These are phyloP conservation scores for Patellaria atrata DNA, from an alignment of 495 filamentous ascomycete species.

Conservation along the genomic window DNA sequence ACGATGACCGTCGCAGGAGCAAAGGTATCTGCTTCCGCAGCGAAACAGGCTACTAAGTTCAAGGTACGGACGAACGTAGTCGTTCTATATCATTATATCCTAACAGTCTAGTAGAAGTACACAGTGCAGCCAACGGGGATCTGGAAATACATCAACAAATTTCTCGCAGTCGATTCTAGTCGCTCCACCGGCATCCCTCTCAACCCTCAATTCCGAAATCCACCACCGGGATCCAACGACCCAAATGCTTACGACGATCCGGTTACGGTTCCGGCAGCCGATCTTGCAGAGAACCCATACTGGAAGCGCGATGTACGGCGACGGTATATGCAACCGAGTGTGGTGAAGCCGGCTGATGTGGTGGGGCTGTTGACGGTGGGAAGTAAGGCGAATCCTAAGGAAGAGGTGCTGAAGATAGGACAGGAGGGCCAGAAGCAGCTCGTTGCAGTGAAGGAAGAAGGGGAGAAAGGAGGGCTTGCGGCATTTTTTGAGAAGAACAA, in stretches of 20 bases:
- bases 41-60: no score
- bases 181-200: constrained; percentile 85
- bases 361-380: constrained; percentile 77
- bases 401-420: constrained; percentile 61
- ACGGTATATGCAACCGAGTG: constrained; percentile 68
- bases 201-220: constrained; percentile 84
- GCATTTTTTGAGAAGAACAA: constrained; percentile 58
- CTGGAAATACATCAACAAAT: constrained; percentile 70
- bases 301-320: constrained; percentile 88
- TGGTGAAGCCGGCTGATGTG: constrained; percentile 70
- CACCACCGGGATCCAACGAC: constrained; percentile 65
- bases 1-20: no score
- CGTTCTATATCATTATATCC: no score
- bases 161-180: constrained; percentile 70
- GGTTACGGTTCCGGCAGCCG: constrained; percentile 78
- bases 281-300: constrained; percentile 95
- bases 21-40: no score
- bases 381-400: constrained; percentile 63
- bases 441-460: constrained; percentile 64
- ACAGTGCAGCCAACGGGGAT: constrained; percentile 83
- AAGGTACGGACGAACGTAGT: no score
- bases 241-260: constrained; percentile 75
- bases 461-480: constrained; percentile 53
- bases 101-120: constrained; percentile 61
- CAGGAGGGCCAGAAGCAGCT: constrained; percentile 71